Evolutionary conservation across 2,329 filamentous ascomycete species (phyloP), one percentile per base, ranked within the genome.

Genomic region (Fusarium sp.): DNA sequence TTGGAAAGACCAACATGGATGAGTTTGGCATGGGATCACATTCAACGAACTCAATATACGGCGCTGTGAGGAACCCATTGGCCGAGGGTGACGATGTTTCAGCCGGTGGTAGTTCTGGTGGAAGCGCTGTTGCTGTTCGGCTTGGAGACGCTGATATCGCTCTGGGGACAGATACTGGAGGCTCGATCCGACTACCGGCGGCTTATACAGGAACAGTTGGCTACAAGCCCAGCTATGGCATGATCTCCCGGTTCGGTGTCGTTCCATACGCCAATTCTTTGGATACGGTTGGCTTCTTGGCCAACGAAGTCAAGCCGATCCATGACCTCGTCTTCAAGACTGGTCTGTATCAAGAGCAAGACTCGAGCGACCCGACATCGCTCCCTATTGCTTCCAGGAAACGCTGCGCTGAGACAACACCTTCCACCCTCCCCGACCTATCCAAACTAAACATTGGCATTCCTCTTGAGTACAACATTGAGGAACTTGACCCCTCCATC

Each of bases 21-120:
- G 97, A 97, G 81, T 98, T 98, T 81, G 95, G 95, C 31, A 98
- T 98, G 95, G 95, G 95, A 3, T 97, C 95, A 10, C 92, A 98
- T 77, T 95, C 94, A 2, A 85, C 85, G 61, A 91, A 92, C 78
- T 95, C 94, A 1, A 84, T 87, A 64, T 91, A 92, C 77, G 94
- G 93, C 2, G 81, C 90, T 1, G 93, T 96, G 6, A 85, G 81
- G 62, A 91, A 89, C 70, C 85, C 84, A 9, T 82, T 85, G 62
- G 84, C 79, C 1, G 68, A 77, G 50, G 80, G 80, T 54, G 66
- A 79, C 22, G 63, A 84, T 67, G 81, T 90, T 29, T 97, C 95
- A 1, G 92, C 93, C 0, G 95, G 95, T 40, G 95, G 95, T 33
- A 98, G 95, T 81, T 98, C 96, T 5, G 97, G 97, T 47, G 97